Evolutionary conservation across 192 early-diverging fungal species (phyloP), one percentile per base, ranked within the genome.

Genomic region (Allomyces javanicus): DNA sequence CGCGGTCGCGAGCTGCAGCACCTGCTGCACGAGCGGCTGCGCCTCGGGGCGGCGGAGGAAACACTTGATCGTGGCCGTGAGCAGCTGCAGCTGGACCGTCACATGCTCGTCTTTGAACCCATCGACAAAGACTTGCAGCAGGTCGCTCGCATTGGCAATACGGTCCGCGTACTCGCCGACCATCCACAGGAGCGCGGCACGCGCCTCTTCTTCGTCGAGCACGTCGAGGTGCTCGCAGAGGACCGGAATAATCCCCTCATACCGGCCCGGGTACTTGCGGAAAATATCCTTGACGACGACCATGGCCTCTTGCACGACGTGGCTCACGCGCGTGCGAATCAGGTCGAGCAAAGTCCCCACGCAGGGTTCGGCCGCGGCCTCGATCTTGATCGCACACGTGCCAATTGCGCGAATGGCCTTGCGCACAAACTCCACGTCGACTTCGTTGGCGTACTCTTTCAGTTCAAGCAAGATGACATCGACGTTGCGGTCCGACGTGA

Each of bases 361-460:
- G 62, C 92, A 92, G 66, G 86, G 76, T 66, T 94, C 91, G 24
- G 93, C 81, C 0, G 94, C 88, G 44, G 83, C 79, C 44, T 91
- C 87, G 74, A 94, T 86, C 71, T 92, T 94, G 61, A 96, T 87
- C 1, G 93, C 94, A 67, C 93, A 90, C 45, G 86, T 83, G 62
- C 95, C 90, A 71, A 98, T 96, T 2, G 94, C 94, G 26, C 80
- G 75, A 40, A 98, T 83, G 4, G 91, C 81, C 68, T 87, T 91
- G 27, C 91, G 77, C 5, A 95, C 93, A 82, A 96, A 95, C 71
- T 94, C 94, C 23, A 96, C 89, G 74, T 96, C 95, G 3, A 97
- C 94, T 71, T 97, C 94, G 65, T 89, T 91, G n/a, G 90, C 89
- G 69, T 97, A 97, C 87, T 98, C 95, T 70, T 90, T 89, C 27